A percentile compares a stretch with the other conserved stretches of the same genome.
phyloP scores from a whole-genome alignment of 2,329 filamentous ascomycete genomes.

The Trichoderma semiorbis region DNA sequence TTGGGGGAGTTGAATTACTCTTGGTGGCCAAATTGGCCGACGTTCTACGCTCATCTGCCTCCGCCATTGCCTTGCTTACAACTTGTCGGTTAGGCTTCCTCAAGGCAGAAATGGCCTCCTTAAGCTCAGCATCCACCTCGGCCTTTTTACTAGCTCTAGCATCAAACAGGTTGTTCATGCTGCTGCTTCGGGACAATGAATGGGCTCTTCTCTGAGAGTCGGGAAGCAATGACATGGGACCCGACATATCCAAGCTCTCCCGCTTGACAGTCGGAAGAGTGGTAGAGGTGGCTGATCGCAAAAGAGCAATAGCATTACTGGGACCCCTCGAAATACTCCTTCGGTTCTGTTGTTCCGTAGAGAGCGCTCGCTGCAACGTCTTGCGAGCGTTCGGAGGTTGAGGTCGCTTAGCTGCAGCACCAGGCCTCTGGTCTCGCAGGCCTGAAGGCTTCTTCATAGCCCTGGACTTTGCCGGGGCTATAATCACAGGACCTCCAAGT shows the following conservation, averaged over 20 bases:
- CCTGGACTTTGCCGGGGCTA: slow-evolving; percentile 52
- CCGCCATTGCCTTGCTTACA: slow-evolving; percentile 63
- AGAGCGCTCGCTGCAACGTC: slow-evolving; percentile 61
- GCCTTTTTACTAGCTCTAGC: slow-evolving; percentile 63
- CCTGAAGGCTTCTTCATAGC: slow-evolving; percentile 40
- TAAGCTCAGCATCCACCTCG: slow-evolving; percentile 64
- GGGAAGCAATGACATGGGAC: slow-evolving; percentile 28
- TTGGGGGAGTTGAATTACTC: slow-evolving; percentile 44
- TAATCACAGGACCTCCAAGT: slow-evolving; percentile 66
- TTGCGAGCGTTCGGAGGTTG: slow-evolving; percentile 40
- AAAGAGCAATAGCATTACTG: slow-evolving; percentile 57
- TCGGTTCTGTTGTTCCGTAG: slow-evolving; percentile 53
- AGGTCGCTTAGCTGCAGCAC: slow-evolving; percentile 49
- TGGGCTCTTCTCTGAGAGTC: slow-evolving; percentile 36
- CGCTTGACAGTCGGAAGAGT: slow-evolving; percentile 61
- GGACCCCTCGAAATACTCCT: slow-evolving; percentile 56
- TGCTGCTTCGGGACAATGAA: slow-evolving; percentile 40
- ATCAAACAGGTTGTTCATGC: slow-evolving; percentile 50
- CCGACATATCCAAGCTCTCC: slow-evolving; percentile 60
- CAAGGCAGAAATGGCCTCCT: slow-evolving; percentile 68
- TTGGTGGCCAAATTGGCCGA: slow-evolving; percentile 42
- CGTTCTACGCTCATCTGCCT: slow-evolving; percentile 61
- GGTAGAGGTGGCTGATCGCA: slow-evolving; percentile 65
- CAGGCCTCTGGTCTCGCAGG: slow-evolving; percentile 49
- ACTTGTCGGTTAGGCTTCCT: slow-evolving; percentile 73